Conservation (phyloP, 495 filamentous ascomycete species). For the Neurospora sp. region DNA sequence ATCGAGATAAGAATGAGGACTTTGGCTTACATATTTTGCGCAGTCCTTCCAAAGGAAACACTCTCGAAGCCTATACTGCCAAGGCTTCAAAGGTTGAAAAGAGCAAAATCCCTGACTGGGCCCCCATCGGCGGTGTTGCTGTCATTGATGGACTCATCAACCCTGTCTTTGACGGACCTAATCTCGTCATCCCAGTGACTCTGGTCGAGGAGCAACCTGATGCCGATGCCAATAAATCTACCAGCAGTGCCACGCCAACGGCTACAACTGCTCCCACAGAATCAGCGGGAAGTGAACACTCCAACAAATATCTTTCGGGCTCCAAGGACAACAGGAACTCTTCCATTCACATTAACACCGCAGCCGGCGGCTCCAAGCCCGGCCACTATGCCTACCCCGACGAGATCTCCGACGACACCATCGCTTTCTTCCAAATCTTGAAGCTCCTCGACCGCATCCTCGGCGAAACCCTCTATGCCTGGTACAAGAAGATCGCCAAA, state of each 20-base stretch:
- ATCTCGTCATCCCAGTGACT: neutral
- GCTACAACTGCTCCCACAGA: neutral
- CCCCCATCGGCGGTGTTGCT: slow-evolving; percentile 26
- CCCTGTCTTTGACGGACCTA: slow-evolving; percentile 12
- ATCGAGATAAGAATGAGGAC: neutral
- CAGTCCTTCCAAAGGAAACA: slow-evolving; percentile 21
- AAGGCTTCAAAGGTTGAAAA: slow-evolving; percentile 23
- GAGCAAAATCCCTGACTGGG: slow-evolving; percentile 28
- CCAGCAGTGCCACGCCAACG: neutral
- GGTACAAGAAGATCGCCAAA: slow-evolving; percentile 14
- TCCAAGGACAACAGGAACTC: slow-evolving; percentile 3
- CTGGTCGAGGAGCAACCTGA: neutral
- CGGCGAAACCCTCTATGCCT: slow-evolving; percentile 21
- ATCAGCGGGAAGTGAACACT: neutral
- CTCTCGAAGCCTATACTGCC: slow-evolving; percentile 27
- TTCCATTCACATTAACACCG: slow-evolving; percentile 16
- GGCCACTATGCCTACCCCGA: slow-evolving; percentile 25
- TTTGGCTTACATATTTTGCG: neutral
- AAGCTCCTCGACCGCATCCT: slow-evolving; percentile 27
- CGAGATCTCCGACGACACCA: slow-evolving; percentile 17
- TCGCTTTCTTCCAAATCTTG: slow-evolving; percentile 16
- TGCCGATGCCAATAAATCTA: neutral
- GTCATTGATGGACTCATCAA: slow-evolving; percentile 26
- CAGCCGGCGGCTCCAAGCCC: slow-evolving; percentile 29
- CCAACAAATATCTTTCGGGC: neutral